These are phyloP conservation scores for Mucor sp. DNA, from an alignment of 371 early-diverging fungal species.

Conservation along the genomic window DNA sequence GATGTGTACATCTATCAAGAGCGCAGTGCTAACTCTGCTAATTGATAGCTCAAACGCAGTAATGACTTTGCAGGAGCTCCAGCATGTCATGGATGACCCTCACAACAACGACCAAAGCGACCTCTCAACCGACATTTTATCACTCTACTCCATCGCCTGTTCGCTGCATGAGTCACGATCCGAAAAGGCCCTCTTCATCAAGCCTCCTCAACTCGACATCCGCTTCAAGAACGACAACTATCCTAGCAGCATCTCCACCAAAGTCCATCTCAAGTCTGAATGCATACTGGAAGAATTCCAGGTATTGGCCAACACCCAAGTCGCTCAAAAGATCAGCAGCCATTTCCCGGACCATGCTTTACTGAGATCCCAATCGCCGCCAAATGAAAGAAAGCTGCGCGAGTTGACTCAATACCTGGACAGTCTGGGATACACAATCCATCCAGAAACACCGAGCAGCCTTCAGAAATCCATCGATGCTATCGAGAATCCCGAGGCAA, in stretches of 20 bases:
- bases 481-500: slow-evolving; percentile 54
- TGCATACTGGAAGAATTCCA: slow-evolving; percentile 95
- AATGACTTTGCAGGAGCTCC: slow-evolving; percentile 57
- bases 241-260: slow-evolving; percentile 11
- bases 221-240: slow-evolving; percentile 67
- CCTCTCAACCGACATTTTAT: background rate
- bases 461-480: slow-evolving; percentile 73
- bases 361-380: slow-evolving; percentile 72
- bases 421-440: slow-evolving; percentile 51
- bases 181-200: slow-evolving; percentile 21
- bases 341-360: slow-evolving; percentile 86
- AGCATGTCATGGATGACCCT: background rate
- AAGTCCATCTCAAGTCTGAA: slow-evolving; percentile 59
- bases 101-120: background rate
- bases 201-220: slow-evolving; percentile 61
- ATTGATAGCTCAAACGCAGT: slow-evolving; percentile 55
- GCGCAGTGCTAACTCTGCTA: no score
- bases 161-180: slow-evolving; percentile 47
- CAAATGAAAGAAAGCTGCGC: slow-evolving; percentile 57
- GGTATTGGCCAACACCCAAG: slow-evolving; percentile 90
- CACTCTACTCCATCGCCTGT: slow-evolving; percentile 57
- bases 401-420: slow-evolving; percentile 61
- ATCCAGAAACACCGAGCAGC: slow-evolving; percentile 49
- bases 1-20: no score
- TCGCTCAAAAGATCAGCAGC: slow-evolving; percentile 83